Conservation (phyloP, 2,329 filamentous ascomycete species). For the Rhinocladiella similis region DNA sequence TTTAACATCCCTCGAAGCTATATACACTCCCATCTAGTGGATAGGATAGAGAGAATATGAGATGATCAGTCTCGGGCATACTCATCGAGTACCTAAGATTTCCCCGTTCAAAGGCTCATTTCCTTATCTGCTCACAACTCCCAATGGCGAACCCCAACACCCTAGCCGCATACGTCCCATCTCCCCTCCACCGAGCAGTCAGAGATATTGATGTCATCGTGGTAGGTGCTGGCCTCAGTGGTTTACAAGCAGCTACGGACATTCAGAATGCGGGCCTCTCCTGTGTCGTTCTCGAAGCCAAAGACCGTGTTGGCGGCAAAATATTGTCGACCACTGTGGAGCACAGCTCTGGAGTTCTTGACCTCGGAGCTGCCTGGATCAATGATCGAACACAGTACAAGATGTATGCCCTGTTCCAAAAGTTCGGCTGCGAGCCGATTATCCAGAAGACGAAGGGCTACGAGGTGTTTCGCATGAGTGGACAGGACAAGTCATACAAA, state of each 20-base stretch:
- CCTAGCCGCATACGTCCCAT: not conserved
- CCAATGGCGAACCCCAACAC: no score
- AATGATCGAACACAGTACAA: constrained; percentile 55
- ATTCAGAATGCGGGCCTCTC: constrained; percentile 35
- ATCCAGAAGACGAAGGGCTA: constrained; percentile 47
- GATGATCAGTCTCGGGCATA: no score
- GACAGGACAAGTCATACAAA: not conserved
- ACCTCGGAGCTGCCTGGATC: constrained; percentile 61
- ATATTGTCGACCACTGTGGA: constrained; percentile 24
- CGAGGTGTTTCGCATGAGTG: constrained; percentile 8
- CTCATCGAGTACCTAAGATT: no score
- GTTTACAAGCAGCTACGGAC: constrained; percentile 37
- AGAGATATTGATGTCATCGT: constrained; percentile 35
- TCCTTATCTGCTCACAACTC: no score
- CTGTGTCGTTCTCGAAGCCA: constrained; percentile 40
- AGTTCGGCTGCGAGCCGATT: constrained; percentile 43
- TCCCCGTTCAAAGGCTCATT: no score
- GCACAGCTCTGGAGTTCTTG: constrained; percentile 35
- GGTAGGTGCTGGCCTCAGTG: constrained; percentile 41
- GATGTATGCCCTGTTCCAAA: constrained; percentile 39
- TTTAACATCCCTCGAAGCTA: no score
- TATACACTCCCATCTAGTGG: no score
- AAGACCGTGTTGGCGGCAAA: constrained; percentile 45
- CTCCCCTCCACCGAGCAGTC: not conserved
- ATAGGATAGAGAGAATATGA: no score